Base-by-base conservation (phyloP, 345 rosid species). In the Acer campestre region DNA sequence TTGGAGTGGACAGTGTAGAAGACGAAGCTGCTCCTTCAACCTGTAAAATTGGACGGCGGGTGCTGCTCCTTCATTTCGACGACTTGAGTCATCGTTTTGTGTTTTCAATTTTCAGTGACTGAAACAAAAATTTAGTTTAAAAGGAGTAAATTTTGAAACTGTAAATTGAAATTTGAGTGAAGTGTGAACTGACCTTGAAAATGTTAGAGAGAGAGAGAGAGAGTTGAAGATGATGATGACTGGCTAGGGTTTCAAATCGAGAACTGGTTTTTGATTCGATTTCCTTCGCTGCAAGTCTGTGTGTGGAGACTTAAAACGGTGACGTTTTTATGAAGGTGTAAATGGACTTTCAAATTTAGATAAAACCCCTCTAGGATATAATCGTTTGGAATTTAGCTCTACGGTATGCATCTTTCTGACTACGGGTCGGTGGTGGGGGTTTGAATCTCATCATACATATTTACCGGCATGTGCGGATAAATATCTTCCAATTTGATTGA, bases 61-160 rank as follows among this genome's bases (percentile, higher is more conserved):
- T 70, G 80, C 80, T 58, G 80, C 73, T 83, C 86, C 68, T 80
- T 83, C 83, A 80, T 80, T 75, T 83, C 83, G 58, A 80, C 77
- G 42, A 77, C 86, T 70, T 83, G 83, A 77, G 81, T 80, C 83
- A 83, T 83, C 56, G 67, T 71, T 11, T 27, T 25, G 13, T 40
- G 10, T 13, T 23, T 25, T 61, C 20, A 35, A 10, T 1, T 22
- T 4, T 61, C 29, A 40, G 85, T 29, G 27, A 64, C 49, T 40
- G 48, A 62, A 74, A 13, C 3, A 62, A 10, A 67, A 67, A 16
- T 4, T 35, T 35, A 0, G 38, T 35, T 35, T 35, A 35, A n/a
- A 49, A 74, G 2, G 3, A 25, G 0, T 6, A 3, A 20, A 29
- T 25, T 25, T 48, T 27, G 4, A 76, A 67, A 79, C 79, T 18